Evolutionary conservation across 1,139 yeast genomes (phyloP).

Genomic region (Suhomyces chickasaworum): DNA sequence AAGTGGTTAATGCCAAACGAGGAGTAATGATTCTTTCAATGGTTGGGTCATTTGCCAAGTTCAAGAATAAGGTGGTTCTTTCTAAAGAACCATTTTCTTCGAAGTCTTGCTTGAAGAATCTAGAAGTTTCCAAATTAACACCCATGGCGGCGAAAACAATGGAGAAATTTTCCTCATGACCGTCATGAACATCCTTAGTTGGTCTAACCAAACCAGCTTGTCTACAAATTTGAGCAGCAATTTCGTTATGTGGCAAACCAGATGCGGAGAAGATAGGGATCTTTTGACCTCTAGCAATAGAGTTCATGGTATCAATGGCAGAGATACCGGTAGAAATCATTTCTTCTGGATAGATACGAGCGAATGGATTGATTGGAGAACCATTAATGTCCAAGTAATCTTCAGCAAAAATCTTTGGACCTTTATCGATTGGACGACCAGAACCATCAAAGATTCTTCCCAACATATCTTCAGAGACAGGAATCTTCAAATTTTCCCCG

Average conservation of each 20-base stretch:
- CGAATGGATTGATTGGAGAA: constrained; percentile 96
- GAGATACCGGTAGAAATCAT: constrained; percentile 99
- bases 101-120: constrained; percentile 97
- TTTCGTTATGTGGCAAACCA: constrained; percentile 98
- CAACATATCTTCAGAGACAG: constrained; percentile 95
- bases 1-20: constrained; percentile 98
- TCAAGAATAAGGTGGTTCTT: constrained; percentile 93
- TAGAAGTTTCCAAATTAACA: constrained; percentile 87
- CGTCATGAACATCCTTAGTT: constrained; percentile 98
- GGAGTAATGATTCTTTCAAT: constrained; percentile 99
- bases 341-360: constrained; percentile 99
- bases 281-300: constrained; percentile 99
- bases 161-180: constrained; percentile 98
- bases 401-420: constrained; percentile 97
- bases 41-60: constrained; percentile 98
- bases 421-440: constrained; percentile 97
- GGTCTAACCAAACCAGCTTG: constrained; percentile 99
- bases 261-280: constrained; percentile 98
- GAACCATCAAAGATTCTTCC: constrained; percentile 99
- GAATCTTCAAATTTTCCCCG: constrained; percentile 87
- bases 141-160: constrained; percentile 99
- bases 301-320: constrained; percentile 98
- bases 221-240: constrained; percentile 99
- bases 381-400: constrained; percentile 98
- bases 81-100: constrained; percentile 98